phyloP scores from a whole-genome alignment of 78 protist species.

The Dictyostelium capitatum region DNA sequence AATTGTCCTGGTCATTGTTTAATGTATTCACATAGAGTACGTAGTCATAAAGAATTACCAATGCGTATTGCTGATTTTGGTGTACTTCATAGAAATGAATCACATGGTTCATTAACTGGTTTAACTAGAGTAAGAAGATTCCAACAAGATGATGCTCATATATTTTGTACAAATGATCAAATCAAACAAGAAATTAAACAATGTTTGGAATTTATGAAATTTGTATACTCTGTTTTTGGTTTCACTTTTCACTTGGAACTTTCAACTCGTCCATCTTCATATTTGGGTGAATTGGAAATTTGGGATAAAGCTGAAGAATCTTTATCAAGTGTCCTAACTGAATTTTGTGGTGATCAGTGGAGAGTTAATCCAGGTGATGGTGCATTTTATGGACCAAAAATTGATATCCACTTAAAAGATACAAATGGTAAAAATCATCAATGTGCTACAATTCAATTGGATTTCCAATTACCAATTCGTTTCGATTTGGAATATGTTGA shows the following conservation, averaged over 20 bases:
- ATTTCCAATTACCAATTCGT: slow-evolving; percentile 97
- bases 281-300: slow-evolving; percentile 86
- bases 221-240: slow-evolving; percentile 90
- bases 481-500: slow-evolving; percentile 90
- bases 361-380: slow-evolving; percentile 95
- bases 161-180: slow-evolving; percentile 94
- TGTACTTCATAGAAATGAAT: slow-evolving; percentile 99
- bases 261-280: slow-evolving; percentile 95
- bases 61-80: slow-evolving; percentile 99
- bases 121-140: slow-evolving; percentile 99
- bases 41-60: slow-evolving; percentile 98
- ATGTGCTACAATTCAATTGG: slow-evolving; percentile 99
- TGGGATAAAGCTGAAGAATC: slow-evolving; percentile 97
- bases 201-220: slow-evolving; percentile 87
- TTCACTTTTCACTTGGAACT: slow-evolving; percentile 88
- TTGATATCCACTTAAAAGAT: slow-evolving; percentile 95
- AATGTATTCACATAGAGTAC: slow-evolving; percentile 90
- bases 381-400: slow-evolving; percentile 99
- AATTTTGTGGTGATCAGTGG: slow-evolving; percentile 91
- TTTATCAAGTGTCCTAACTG: slow-evolving; percentile 7
- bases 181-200: slow-evolving; percentile 81
- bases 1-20: slow-evolving; percentile 99
- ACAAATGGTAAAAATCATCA: slow-evolving; percentile 95
- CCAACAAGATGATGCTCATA: slow-evolving; percentile 99
- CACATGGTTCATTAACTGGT: slow-evolving; percentile 98